Evolutionary conservation across 2,329 filamentous ascomycete species (phyloP), one percentile per base, ranked within the genome.

Genomic region (Fusarium duplospermum): DNA sequence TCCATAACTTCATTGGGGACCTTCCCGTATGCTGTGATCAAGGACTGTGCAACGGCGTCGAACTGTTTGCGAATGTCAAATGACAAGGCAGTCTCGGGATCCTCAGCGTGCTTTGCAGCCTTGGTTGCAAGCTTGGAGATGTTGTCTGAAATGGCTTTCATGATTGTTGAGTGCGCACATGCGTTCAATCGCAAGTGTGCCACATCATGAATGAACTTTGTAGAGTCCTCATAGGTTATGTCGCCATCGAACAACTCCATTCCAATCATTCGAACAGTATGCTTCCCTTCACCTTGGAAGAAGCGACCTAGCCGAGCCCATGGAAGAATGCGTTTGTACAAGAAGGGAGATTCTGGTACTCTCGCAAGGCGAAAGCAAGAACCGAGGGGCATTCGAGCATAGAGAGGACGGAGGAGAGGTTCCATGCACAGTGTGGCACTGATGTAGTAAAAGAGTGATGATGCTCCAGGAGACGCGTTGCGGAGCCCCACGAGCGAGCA

Each of bases 41-140:
- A n/a, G n/a, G 36, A 42, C 36, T 61, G 16, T 2, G 27, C 5
- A 14, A 61, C 24, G 20, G 58, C 16, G 6, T 33, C 10, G 10
- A 61, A 45, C 27, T 61, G 27, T 1, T 45, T 61, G 38, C 14
- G 22, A 14, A 31, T 45, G 22, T 61, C 38, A 45, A 45, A 61
- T 7, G 22, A n/a, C n/a, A n/a, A 31, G 10, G 38, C 18, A 13
- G 24, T 33, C 13, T 29, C 11, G 11, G 18, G 24, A n/a, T 13
- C 4, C 38, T 45, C 27, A 31, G 27, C 38, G 10, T 42, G 24
- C 27, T 42, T 29, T 13, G 22, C n/a, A 22, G 58, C 58, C 38
- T 45, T 61, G 18, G 29, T 33, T 22, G 58, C 58, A 61, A 61
- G 58, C 27, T 42, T 45, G n/a, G 58, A 31, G 24, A 61, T 61